phyloP scores from a whole-genome alignment of 2,329 filamentous ascomycete genomes.

The Cryoendolithus antarcticus region DNA sequence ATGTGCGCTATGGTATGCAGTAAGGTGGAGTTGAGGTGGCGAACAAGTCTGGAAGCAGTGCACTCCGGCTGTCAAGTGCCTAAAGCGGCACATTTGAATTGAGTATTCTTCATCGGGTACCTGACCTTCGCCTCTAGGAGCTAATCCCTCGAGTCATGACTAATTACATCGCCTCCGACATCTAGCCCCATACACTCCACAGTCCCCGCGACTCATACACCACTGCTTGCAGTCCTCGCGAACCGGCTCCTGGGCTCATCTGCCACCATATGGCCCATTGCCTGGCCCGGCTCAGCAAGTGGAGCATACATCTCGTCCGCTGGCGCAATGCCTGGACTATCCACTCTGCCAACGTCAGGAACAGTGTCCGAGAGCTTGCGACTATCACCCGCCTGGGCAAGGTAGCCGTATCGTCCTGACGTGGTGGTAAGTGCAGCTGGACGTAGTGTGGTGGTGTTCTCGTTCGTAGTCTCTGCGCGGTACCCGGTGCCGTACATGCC shows the following conservation, averaged over 20 bases:
- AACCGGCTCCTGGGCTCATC: constrained; percentile 6
- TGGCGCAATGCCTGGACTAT: too few relatives aligned
- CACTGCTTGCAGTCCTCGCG: constrained; percentile 10
- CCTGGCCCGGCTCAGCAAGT: constrained; percentile 1
- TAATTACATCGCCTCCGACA: too few relatives aligned
- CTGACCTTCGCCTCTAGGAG: too few relatives aligned
- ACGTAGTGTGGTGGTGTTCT: constrained; percentile 2
- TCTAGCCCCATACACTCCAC: too few relatives aligned
- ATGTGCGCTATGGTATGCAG: too few relatives aligned
- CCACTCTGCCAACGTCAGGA: too few relatives aligned
- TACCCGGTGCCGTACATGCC: constrained; percentile 12
- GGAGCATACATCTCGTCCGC: not conserved
- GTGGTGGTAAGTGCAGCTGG: not conserved
- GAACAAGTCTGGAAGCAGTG: too few relatives aligned
- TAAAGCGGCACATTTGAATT: too few relatives aligned
- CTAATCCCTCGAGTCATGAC: too few relatives aligned
- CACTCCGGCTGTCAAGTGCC: too few relatives aligned
- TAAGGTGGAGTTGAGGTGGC: too few relatives aligned
- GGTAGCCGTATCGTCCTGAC: constrained; percentile 1
- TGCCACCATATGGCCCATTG: constrained; percentile 6
- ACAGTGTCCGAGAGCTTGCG: not conserved
- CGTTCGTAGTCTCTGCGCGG: constrained; percentile 5
- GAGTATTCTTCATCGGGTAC: too few relatives aligned
- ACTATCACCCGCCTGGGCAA: not conserved
- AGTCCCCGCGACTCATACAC: constrained; percentile 4